These are phyloP conservation scores for Colletotrichum falcatum DNA, from an alignment of 2,329 filamentous ascomycete genomes.

Conservation along the genomic window DNA sequence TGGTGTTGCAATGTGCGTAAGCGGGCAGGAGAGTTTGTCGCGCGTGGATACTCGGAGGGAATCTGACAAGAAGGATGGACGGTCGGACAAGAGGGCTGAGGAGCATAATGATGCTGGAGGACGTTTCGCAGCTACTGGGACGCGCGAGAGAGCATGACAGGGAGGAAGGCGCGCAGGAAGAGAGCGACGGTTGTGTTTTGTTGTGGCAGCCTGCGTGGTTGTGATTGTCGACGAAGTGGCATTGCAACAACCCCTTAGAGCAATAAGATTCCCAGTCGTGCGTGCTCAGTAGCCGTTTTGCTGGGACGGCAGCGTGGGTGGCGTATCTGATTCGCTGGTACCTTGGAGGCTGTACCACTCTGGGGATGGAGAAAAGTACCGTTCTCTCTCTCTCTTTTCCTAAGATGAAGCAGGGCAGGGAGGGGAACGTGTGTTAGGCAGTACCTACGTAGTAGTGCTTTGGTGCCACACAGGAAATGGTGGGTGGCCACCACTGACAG, in stretches of 20 bases:
- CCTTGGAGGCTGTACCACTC: slow-evolving; percentile 11
- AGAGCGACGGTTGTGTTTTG: slow-evolving; percentile 22
- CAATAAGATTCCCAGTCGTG: slow-evolving; percentile 38
- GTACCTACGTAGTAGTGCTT: slow-evolving; percentile 4
- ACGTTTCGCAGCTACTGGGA: slow-evolving; percentile 34
- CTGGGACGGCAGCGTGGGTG: slow-evolving; percentile 34
- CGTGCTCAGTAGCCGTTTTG: slow-evolving; percentile 30
- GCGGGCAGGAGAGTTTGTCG: slow-evolving; percentile 26
- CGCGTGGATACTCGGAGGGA: slow-evolving; percentile 28
- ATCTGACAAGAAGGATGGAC: slow-evolving; percentile 35
- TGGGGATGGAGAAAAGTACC: slow-evolving; percentile 16
- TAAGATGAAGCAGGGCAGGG: slow-evolving; percentile 22
- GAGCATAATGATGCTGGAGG: slow-evolving; percentile 41
- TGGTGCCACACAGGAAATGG: slow-evolving; percentile 5
- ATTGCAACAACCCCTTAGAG: slow-evolving; percentile 40
- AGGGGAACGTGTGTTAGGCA: slow-evolving; percentile 24
- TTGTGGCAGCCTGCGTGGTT: slow-evolving; percentile 25
- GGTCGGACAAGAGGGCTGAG: slow-evolving; percentile 38
- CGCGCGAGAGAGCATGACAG: slow-evolving; percentile 30
- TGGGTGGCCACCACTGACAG: slow-evolving; percentile 13
- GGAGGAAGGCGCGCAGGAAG: slow-evolving; percentile 6
- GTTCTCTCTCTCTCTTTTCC: slow-evolving; percentile 8
- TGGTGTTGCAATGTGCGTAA: slow-evolving; percentile 19
- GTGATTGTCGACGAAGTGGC: slow-evolving; percentile 38
- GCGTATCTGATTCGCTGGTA: slow-evolving; percentile 30